Evolutionary conservation across 441 rosid species (phyloP), one percentile per base, ranked within the genome.

Genomic region (Erodium moschatum): DNA sequence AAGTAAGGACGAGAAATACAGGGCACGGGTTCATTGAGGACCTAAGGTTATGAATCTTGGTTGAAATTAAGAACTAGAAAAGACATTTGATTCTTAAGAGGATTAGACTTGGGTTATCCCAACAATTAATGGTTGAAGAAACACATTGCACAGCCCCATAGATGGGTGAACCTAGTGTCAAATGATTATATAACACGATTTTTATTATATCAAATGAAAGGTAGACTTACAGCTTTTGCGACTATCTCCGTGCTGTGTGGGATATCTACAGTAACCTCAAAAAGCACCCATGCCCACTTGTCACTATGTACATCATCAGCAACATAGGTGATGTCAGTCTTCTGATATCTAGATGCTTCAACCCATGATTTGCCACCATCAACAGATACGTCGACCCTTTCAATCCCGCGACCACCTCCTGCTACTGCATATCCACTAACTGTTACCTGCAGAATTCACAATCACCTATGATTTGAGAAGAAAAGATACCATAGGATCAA

Each of bases 391-490:
- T 95, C 98, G 60, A 95, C 85, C 74, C 99, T 83, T 78, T 95
- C 99, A 71, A 95, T 92, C 69, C 98, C 98, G 0, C 99, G 95
- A 27, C 99, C 97, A 75, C 99, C 99, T 80, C 99, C 99, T 52
- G 98, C 89, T 50, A 71, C 86, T 3, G 98, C 97, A 78, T 95
- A 95, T 62, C 99, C 97, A 69, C 83, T 81, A 52, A 95, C 81
- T 68, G 73, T 84, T 65, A 87, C 84, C 99, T 92, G 86, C 73
- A 24, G 27, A 24, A 24, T 24, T 82, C 79, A 92, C 99, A 71
- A 95, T 92, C 68, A 97, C 97, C 4, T 4, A 63, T 31, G 72
- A 69, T 70, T 61, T 44, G 48, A 56, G 62, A 19, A 56, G 27
- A 56, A 56, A 54, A 5, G 61, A 54, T 15, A 54, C 61, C 61